These are phyloP conservation scores for Aspergillus transmontanensis DNA, from an alignment of 2,329 filamentous ascomycete species.

Conservation along the genomic window DNA sequence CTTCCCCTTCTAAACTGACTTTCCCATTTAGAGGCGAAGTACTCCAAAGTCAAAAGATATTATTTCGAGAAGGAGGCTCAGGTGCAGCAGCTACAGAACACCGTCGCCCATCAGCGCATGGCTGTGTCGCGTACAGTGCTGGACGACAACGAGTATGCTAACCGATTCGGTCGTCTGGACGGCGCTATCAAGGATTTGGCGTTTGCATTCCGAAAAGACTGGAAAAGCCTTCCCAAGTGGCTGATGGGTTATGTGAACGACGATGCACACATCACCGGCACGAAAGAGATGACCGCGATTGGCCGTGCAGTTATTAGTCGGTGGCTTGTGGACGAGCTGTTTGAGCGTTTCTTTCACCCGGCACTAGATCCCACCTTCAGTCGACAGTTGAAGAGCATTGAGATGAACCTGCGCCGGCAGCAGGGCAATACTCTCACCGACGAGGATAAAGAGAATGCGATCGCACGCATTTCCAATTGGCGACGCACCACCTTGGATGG, in stretches of 20 bases:
- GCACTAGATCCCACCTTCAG: conserved; percentile 77
- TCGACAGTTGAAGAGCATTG: conserved; percentile 78
- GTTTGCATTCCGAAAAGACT: conserved; percentile 95
- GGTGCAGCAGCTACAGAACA: conserved; percentile 93
- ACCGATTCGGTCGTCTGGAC: conserved; percentile 85
- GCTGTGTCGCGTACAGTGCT: conserved; percentile 91
- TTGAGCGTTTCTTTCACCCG: conserved; percentile 91
- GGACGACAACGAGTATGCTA: conserved; percentile 91
- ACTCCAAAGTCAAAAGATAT: conserved; percentile 96
- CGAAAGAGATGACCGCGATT: conserved; percentile 96
- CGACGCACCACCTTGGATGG: conserved; percentile 91
- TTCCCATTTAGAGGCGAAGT: conserved; percentile 73
- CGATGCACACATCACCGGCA: conserved; percentile 82
- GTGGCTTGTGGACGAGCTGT: conserved; percentile 90
- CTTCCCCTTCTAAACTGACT: conserved; percentile 1
- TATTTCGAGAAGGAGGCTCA: conserved; percentile 92
- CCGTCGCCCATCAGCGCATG: conserved; percentile 92
- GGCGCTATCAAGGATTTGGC: conserved; percentile 92
- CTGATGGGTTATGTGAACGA: conserved; percentile 77
- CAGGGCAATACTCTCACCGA: conserved; percentile 73
- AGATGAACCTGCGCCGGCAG: conserved; percentile 80
- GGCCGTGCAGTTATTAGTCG: conserved; percentile 84
- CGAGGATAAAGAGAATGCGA: conserved; percentile 87
- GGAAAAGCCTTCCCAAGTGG: conserved; percentile 80
- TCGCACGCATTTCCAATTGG: conserved; percentile 88